Conservation (phyloP, 1,139 yeast genomes). For the Diutina pseudorugosa region DNA sequence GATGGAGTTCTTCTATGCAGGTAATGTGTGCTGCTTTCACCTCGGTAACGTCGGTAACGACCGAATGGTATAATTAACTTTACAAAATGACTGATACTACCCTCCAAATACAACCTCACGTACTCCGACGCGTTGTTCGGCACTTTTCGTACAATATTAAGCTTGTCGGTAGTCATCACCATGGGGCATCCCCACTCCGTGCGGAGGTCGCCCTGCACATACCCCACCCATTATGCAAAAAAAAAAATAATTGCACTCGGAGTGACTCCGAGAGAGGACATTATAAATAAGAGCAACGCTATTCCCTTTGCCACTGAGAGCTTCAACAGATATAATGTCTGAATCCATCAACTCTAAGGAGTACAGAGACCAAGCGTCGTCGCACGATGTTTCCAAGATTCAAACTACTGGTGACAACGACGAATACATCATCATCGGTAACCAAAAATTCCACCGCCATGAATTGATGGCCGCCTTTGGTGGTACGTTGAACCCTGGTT, state of each 20-base stretch:
- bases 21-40: not conserved
- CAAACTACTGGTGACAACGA: conserved; percentile 8
- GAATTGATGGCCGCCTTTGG: conserved; percentile 10
- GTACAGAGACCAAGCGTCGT: not conserved
- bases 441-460: conserved; percentile 8
- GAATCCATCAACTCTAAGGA: conserved; percentile 1
- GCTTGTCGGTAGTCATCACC: not conserved
- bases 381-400: conserved; percentile 5
- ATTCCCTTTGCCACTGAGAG: not conserved
- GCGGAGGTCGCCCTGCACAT: not conserved
- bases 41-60: not conserved
- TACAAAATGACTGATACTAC: not conserved
- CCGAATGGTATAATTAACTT: not conserved
- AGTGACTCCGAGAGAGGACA: not conserved
- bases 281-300: not conserved
- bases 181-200: not conserved
- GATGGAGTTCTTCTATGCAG: not conserved
- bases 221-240: not conserved
- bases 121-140: not conserved
- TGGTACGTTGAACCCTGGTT: conserved; percentile 9
- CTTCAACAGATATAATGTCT: not conserved
- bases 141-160: too few species aligned
- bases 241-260: not conserved
- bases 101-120: too few species aligned
- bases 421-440: conserved; percentile 8